Conservation (phyloP, 805 yeast species). For the Saccharomycopsis javanensis region DNA sequence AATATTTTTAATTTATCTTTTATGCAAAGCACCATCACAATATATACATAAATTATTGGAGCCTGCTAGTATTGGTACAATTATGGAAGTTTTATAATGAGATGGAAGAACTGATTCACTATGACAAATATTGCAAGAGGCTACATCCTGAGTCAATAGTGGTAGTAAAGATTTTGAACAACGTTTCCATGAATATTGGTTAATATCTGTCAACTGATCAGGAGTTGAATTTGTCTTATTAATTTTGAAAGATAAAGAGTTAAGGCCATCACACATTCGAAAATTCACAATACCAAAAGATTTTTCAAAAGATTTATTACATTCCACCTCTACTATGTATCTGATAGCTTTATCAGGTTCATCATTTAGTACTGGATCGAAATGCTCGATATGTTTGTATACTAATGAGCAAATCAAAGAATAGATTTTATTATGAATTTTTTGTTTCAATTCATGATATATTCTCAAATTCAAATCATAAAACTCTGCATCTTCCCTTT, state of each 20-base stretch:
- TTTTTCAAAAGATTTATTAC: not conserved
- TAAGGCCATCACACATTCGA: not conserved
- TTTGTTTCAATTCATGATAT: not conserved
- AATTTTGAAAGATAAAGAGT: not conserved
- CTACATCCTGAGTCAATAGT: not conserved
- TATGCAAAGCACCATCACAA: not conserved
- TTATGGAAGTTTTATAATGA: not conserved
- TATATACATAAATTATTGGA: not conserved
- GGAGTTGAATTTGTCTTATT: not conserved
- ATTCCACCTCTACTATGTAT: not conserved
- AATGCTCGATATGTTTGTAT: conserved; percentile 1
- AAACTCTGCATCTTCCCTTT: not conserved
- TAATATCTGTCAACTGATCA: not conserved
- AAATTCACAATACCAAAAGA: not conserved
- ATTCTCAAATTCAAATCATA: conserved; percentile 1
- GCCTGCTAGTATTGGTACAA: not conserved
- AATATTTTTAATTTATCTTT: too few species aligned
- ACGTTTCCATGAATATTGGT: not conserved
- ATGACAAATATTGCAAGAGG: not conserved
- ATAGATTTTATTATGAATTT: not conserved
- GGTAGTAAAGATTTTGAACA: not conserved
- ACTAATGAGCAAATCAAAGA: not conserved
- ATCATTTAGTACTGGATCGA: not conserved
- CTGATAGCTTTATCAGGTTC: not conserved
- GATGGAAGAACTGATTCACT: not conserved